These are phyloP conservation scores for Rhododendron henanense DNA, from an alignment of 148 eudicot species.

Conservation along the genomic window DNA sequence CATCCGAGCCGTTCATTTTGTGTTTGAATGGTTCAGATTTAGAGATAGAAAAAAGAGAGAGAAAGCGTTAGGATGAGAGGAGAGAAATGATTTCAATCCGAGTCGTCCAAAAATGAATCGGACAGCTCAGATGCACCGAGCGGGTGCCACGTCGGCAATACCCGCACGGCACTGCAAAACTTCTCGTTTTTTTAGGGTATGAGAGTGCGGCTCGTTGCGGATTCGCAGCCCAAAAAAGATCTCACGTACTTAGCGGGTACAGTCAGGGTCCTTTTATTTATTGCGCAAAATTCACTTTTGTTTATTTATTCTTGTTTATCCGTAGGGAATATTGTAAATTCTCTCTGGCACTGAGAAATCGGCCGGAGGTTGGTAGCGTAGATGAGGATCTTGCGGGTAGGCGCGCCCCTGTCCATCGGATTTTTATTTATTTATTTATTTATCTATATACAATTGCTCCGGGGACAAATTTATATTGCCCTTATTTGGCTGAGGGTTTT, in stretches of 20 bases:
- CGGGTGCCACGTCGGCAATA: no score
- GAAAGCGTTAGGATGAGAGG: no score
- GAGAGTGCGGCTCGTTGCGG: not conserved
- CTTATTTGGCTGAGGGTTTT: no score
- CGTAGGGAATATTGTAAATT: not conserved
- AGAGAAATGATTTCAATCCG: no score
- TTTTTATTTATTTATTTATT: not conserved
- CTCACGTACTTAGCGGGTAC: not conserved
- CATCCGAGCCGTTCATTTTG: no score
- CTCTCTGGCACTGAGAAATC: not conserved
- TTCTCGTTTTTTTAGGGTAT: no score
- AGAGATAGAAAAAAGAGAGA: no score
- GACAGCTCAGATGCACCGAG: no score
- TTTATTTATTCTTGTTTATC: no score
- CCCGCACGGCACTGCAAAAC: no score
- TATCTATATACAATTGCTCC: not conserved
- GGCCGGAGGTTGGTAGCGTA: not conserved
- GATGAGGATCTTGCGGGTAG: not conserved
- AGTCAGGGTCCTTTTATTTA: not conserved
- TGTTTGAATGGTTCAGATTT: no score
- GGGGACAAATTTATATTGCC: not conserved
- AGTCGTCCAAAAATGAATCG: no score
- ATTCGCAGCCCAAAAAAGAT: not conserved
- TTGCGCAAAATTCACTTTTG: not conserved
- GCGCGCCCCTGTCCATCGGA: not conserved